Base-by-base conservation (phyloP, 2,329 filamentous ascomycete genomes). In the Emericellopsis cladophorae region DNA sequence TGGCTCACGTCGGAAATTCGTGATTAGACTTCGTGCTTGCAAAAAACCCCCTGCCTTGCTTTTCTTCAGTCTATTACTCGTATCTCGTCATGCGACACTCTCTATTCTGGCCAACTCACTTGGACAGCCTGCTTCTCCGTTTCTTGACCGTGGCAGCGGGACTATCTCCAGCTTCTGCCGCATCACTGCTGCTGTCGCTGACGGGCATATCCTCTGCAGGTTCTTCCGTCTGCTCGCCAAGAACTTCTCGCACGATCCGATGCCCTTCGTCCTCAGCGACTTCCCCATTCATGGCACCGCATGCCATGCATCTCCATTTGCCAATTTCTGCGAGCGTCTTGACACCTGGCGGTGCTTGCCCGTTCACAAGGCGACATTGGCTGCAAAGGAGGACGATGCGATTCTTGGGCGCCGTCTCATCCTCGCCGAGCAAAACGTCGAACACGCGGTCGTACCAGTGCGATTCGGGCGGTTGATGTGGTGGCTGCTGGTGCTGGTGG, bases 391-490 rank as follows among this genome's bases (percentile, higher is more conserved):
- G 68, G 7, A 80, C 90, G 44, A 95, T 77, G 15, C 92, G 79
- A 59, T 96, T 96, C 65, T 88, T 93, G 3, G 90, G 77, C 11
- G 84, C 79, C 5, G 85, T 93, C 61, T 98, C 92, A 53, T 98
- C 92, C 55, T 98, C 92, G 39, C 92, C 92, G 0, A 98, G 73
- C 22, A 98, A 76, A 0, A 94, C 76, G 54, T 98, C 92, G 43
- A 98, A 69, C 40, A 98, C 79, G 42, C 90, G 79, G 57, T 98
- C 92, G 61, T 96, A 98, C 92, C 92, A 98, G 54, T 84, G 80
- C 14, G 78, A 58, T 43, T 69, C 68, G 16, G 55, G 47, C 15
- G 26, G 26, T 12, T 29, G 26, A 29, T 29, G 54, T 43, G 8
- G 24, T 18, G 4, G 32, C 16, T 7, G 11, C 22, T 16, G 16